Evolutionary conservation across 345 rosid genomes (phyloP).

Genomic region (Melaleuca quinquenervia): DNA sequence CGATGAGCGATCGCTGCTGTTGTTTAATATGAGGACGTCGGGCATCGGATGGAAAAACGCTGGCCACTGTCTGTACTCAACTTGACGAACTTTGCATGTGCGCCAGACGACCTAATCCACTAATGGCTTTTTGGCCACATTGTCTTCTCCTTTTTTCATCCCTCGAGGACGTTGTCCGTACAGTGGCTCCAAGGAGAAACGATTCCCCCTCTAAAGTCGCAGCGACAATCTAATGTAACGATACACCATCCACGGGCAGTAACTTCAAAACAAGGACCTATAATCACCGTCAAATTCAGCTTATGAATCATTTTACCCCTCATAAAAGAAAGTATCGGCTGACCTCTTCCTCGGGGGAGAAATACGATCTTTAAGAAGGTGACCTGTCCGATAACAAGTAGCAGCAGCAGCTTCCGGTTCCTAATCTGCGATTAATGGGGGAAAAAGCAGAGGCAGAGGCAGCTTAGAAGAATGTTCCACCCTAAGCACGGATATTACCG

Average conservation of each 20-base stretch:
- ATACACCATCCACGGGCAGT: too few species aligned
- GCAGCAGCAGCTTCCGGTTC: not conserved
- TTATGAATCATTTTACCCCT: too few species aligned
- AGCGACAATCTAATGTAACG: not conserved
- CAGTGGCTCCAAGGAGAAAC: not conserved
- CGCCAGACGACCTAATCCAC: not conserved
- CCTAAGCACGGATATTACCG: not conserved
- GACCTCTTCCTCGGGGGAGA: too few species aligned
- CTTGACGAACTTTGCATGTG: not conserved
- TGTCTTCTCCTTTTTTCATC: not conserved
- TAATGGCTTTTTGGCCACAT: not conserved
- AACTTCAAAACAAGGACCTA: too few species aligned
- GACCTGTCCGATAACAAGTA: not conserved
- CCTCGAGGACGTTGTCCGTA: not conserved
- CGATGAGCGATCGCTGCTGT: not conserved
- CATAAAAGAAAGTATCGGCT: too few species aligned
- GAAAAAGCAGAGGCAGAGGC: not conserved
- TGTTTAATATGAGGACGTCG: not conserved
- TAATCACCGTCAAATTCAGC: too few species aligned
- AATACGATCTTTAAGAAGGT: too few species aligned
- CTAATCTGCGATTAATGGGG: not conserved
- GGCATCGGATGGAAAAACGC: not conserved
- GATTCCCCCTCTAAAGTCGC: not conserved
- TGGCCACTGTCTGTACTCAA: not conserved
- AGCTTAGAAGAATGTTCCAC: not conserved